Conservation (phyloP, 73 alveolate genomes). For the Paramecium tetraurelia region DNA sequence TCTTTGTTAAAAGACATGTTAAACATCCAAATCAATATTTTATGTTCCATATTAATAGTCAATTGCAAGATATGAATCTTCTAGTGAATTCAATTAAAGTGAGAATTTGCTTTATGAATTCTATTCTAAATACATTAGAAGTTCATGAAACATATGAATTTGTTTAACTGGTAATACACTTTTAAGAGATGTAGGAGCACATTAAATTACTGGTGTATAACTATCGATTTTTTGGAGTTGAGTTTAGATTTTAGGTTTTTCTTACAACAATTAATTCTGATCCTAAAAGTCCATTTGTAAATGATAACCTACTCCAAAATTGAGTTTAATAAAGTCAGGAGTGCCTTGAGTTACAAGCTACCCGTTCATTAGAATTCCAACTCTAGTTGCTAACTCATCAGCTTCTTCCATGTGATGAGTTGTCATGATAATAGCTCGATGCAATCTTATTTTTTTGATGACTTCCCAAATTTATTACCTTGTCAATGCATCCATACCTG, state of each 20-base stretch:
- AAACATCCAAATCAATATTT: background rate
- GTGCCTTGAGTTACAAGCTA: constrained; percentile 81
- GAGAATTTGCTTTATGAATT: background rate
- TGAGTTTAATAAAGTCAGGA: constrained; percentile 72
- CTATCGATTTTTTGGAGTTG: background rate
- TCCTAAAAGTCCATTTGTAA: constrained; percentile 18
- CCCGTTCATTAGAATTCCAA: constrained; percentile 89
- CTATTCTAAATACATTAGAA: background rate
- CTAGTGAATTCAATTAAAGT: background rate
- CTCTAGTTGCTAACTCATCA: constrained; percentile 86
- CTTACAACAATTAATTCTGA: background rate
- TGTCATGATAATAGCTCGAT: constrained; percentile 71
- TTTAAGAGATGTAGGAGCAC: background rate
- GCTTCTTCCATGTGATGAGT: constrained; percentile 96
- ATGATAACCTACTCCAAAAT: constrained; percentile 82
- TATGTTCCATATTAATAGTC: background rate
- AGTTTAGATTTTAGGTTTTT: background rate
- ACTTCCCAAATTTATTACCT: constrained; percentile 72
- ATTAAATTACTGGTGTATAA: background rate
- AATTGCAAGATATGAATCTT: background rate
- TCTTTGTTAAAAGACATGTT: background rate
- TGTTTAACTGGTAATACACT: background rate
- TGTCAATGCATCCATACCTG: constrained; percentile 78
- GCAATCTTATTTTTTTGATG: constrained; percentile 23
- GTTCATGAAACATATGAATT: background rate